Base-by-base conservation (phyloP, 1,284 basidiomycete genomes). In the Ganoderma leucocontextum region DNA sequence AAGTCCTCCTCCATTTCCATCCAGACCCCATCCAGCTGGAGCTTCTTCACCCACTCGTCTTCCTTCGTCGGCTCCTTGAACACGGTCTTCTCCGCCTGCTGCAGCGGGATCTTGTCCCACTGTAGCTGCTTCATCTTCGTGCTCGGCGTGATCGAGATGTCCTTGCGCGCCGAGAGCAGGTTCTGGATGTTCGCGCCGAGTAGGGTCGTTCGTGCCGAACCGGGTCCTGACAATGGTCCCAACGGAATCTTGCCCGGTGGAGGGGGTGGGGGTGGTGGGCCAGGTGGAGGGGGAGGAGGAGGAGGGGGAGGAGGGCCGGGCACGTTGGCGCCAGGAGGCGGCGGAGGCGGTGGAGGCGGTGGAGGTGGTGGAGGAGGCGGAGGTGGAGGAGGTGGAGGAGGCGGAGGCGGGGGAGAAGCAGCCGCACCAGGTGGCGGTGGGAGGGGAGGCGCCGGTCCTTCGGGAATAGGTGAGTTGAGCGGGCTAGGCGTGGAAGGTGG, bases 111-210 rank as follows among this genome's bases (percentile, higher is more conserved):
- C 79, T 99, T 99, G 80, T 99, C 97, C 97, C 98, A 99, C 78
- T 99, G 97, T 60, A 99, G 84, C 80, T 99, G 96, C 81, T 99
- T 99, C 94, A 99, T 97, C 84, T 96, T 96, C 62, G 89, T 92
- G 69, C 88, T 91, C 1, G 97, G 95, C 61, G 94, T 92, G 63
- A 96, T 88, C 1, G 89, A 84, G 74, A 98, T 89, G 76, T 95
- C 95, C 80, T 99, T 98, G 63, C 96, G 91, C 63, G 86, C 84
- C 66, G 86, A 84, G 36, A 90, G 78, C 67, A 89, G 78, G 57
- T 83, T 82, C 73, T 83, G 85, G 59, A 91, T 77, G 73, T 88
- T 89, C 33, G 83, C 79, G 53, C 91, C 87, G 2, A 92, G 80
- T 75, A 84, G 80, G n/a, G 92, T 91, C 44, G 85, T 83, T 25